phyloP scores from a whole-genome alignment of 192 early-diverging fungal species.

The Backusella liffmaniae region DNA sequence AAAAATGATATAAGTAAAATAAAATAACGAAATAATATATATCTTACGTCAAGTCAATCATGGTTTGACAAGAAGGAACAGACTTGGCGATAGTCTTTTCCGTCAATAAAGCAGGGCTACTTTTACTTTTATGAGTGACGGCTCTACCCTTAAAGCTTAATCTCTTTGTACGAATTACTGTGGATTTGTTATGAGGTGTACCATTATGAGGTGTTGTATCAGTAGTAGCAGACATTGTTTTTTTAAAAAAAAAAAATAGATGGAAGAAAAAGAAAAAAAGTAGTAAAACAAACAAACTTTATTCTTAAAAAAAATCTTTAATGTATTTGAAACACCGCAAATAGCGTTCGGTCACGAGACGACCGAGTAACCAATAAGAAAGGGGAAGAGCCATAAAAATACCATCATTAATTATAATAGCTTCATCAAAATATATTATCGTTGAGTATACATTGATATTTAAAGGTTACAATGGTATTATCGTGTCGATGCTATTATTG shows the following conservation, averaged over 20 bases:
- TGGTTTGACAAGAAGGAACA: conserved; percentile 12
- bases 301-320: background rate
- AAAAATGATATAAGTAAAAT: background rate
- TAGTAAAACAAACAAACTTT: background rate
- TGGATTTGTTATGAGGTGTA: background rate
- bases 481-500: no score
- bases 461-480: no score
- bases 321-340: background rate
- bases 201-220: background rate
- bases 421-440: background rate
- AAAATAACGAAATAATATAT: background rate
- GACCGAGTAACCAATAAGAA: background rate
- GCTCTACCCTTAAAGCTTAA: background rate
- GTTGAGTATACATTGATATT: no score
- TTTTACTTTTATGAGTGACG: background rate
- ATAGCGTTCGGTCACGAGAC: background rate
- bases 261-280: background rate
- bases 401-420: background rate
- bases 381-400: background rate
- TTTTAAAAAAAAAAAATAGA: background rate
- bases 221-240: background rate
- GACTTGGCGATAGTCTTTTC: background rate
- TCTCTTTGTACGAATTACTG: conserved; percentile 3
- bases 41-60: conserved; percentile 20
- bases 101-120: background rate